These are phyloP conservation scores for Mallotus japonicus DNA, from an alignment of 441 rosid genomes.

Conservation along the genomic window DNA sequence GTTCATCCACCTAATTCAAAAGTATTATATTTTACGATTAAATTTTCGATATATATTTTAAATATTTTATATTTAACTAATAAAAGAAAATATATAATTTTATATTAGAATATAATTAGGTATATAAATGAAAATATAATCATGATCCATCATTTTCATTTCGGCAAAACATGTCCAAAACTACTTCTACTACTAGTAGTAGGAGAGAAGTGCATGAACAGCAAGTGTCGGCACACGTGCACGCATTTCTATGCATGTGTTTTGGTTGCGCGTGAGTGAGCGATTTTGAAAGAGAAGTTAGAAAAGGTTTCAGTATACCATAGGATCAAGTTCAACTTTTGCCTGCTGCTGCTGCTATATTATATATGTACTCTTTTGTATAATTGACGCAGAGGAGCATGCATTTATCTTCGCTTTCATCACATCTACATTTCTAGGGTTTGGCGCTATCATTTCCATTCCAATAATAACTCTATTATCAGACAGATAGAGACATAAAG, in stretches of 20 bases:
- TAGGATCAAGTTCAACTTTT: conserved; percentile 5
- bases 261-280: background rate
- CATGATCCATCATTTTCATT: too few species aligned
- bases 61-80: too few species aligned
- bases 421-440: conserved; percentile 29
- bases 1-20: too few species aligned
- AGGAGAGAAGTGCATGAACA: too few species aligned
- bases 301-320: too few species aligned
- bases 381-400: conserved; percentile 16
- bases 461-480: conserved; percentile 21
- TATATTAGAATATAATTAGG: too few species aligned
- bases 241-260: background rate
- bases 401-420: conserved; percentile 20
- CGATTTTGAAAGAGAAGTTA: background rate
- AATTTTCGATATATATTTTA: too few species aligned
- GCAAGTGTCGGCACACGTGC: background rate
- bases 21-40: too few species aligned
- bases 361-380: conserved; percentile 11
- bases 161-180: too few species aligned
- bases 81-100: too few species aligned
- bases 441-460: conserved; percentile 30
- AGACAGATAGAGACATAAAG: conserved; percentile 20
- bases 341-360: background rate
- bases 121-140: too few species aligned
- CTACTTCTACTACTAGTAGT: too few species aligned